These are phyloP conservation scores for Fagopyrum homotropicum DNA, from an alignment of 148 eudicot genomes.

Conservation along the genomic window DNA sequence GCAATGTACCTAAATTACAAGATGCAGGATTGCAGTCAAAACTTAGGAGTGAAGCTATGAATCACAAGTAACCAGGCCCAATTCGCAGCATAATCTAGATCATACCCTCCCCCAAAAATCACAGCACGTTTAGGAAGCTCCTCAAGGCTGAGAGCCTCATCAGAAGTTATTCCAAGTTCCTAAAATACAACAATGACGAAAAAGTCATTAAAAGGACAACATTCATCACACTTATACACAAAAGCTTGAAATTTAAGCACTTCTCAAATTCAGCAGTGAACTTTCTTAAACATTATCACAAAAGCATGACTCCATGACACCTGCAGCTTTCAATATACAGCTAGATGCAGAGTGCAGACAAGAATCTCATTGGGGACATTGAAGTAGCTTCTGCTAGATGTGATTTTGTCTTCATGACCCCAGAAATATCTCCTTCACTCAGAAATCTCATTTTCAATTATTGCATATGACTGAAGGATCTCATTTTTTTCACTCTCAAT, in stretches of 20 bases:
- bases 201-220: background rate
- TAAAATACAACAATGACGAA: constrained; percentile 16
- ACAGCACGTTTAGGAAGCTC: constrained; percentile 90
- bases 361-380: no score
- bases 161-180: constrained; percentile 94
- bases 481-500: background rate
- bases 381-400: background rate
- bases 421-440: background rate
- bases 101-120: constrained; percentile 92
- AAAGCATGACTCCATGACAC: background rate
- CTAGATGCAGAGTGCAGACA: background rate
- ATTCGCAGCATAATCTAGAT: background rate
- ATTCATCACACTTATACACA: background rate
- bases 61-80: background rate
- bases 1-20: constrained; percentile 71
- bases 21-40: background rate
- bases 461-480: background rate
- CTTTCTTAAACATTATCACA: background rate
- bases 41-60: background rate
- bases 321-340: background rate
- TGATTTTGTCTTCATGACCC: background rate
- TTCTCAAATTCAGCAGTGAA: background rate
- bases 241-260: background rate
- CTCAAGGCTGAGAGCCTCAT: constrained; percentile 96
- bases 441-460: background rate